Conservation (phyloP, 129 eudicot genomes). For the Mikania micrantha region DNA sequence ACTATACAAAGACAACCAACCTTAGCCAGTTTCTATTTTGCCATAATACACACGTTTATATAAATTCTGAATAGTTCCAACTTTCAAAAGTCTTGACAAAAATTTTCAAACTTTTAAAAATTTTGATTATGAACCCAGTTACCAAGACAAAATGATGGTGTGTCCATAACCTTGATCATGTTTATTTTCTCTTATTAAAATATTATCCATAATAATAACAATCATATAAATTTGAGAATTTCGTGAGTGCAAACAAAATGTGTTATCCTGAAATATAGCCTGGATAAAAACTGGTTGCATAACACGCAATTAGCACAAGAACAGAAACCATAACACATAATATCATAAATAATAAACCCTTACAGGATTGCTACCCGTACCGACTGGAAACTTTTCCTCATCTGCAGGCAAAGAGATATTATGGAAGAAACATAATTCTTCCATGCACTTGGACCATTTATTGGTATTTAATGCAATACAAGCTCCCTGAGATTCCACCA, state of each 20-base stretch:
- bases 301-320: neutral
- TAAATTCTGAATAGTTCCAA: neutral
- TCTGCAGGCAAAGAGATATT: constrained; percentile 53
- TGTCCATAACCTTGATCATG: neutral
- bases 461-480: constrained; percentile 78
- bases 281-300: neutral
- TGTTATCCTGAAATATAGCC: neutral
- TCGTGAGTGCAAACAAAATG: neutral
- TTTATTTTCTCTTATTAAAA: neutral
- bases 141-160: no score
- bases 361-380: constrained; percentile 99
- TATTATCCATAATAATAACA: neutral
- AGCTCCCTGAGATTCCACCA: constrained; percentile 55
- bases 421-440: constrained; percentile 58
- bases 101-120: neutral
- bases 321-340: neutral
- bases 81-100: neutral
- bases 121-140: neutral
- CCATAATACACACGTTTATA: neutral
- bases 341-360: constrained; percentile 17
- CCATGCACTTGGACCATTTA: constrained; percentile 64
- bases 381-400: constrained; percentile 88
- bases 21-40: neutral
- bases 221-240: constrained; percentile 12
- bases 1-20: neutral